A percentile compares a stretch with the other conserved stretches of the same genome.
phyloP scores from a whole-genome alignment of 768 basidiomycete species.

The Amanita phalloides region DNA sequence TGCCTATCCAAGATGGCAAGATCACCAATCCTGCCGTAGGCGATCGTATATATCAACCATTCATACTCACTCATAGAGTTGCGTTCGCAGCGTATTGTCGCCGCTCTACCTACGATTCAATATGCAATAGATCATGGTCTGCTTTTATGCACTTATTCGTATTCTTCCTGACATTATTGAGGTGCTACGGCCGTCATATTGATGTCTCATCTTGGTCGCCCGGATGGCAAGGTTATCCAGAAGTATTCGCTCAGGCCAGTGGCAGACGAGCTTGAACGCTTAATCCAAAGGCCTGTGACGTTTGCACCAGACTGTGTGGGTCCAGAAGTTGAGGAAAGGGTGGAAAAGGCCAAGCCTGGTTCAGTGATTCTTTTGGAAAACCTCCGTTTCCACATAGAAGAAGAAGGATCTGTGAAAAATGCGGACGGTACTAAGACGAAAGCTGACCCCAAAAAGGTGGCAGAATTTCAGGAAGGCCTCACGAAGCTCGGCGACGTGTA shows the following conservation, averaged over 20 bases:
- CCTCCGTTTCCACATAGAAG: constrained; percentile 95
- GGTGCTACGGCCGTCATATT: constrained; percentile 78
- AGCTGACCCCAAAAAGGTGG: constrained; percentile 73
- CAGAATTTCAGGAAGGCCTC: constrained; percentile 78
- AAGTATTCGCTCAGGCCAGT: constrained; percentile 92
- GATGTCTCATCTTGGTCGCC: constrained; percentile 98
- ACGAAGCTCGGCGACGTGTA: constrained; percentile 94
- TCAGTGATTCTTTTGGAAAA: constrained; percentile 91
- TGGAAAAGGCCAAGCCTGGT: constrained; percentile 53
- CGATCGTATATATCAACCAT: constrained; percentile 9
- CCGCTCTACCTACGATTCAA: constrained; percentile 90
- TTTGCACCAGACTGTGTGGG: constrained; percentile 87
- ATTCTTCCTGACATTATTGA: constrained; percentile 18
- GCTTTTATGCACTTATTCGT: constrained; percentile 5
- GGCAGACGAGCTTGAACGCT: constrained; percentile 66
- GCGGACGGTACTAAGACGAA: constrained; percentile 92
- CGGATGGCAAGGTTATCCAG: constrained; percentile 79
- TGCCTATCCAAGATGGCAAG: constrained; percentile 80
- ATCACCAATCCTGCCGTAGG: constrained; percentile 96
- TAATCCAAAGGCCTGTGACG: constrained; percentile 59
- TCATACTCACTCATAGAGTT: constrained; percentile 9
- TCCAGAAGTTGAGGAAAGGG: constrained; percentile 69
- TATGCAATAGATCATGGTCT: constrained; percentile 80
- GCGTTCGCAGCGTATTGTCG: constrained; percentile 76
- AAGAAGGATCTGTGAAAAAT: constrained; percentile 92